Conservation (phyloP, 2,329 filamentous ascomycete genomes). For the Phyllosticta citriasiana region DNA sequence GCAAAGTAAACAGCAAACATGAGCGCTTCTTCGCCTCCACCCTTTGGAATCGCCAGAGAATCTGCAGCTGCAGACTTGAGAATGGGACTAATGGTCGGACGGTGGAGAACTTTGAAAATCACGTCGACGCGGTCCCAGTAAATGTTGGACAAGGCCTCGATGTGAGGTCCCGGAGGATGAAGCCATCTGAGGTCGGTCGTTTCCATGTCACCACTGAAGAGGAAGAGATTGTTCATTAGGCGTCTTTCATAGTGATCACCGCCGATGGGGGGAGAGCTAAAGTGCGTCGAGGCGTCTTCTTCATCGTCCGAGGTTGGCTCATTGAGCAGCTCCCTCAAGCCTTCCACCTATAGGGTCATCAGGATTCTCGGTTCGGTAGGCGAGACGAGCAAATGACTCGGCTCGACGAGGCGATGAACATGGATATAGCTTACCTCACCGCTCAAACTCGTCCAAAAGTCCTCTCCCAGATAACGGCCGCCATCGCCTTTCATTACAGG, state of each 20-base stretch:
- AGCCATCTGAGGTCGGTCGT: constrained; percentile 23
- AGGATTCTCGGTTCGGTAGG: neutral
- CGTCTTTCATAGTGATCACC: constrained; percentile 13
- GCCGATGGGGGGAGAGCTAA: neutral
- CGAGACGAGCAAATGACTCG: neutral
- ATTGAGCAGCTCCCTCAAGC: constrained; percentile 18
- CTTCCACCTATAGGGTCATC: neutral
- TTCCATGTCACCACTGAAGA: constrained; percentile 10
- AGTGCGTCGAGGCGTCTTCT: constrained; percentile 2
- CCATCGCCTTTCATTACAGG: constrained; percentile 9
- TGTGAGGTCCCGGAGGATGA: constrained; percentile 55
- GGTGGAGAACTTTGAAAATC: constrained; percentile 61
- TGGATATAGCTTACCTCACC: constrained; percentile 21
- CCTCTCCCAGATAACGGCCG: constrained; percentile 22
- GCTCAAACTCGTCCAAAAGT: constrained; percentile 23
- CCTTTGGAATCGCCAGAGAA: constrained; percentile 48
- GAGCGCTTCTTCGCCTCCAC: constrained; percentile 48
- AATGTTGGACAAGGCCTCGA: constrained; percentile 62
- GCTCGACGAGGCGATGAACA: neutral
- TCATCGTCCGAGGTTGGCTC: constrained; percentile 21
- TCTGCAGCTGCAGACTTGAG: neutral
- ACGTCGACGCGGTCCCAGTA: constrained; percentile 68
- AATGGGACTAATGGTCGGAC: constrained; percentile 52
- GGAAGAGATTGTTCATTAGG: constrained; percentile 17
- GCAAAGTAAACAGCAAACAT: constrained; percentile 25